Percentiles rank a stretch among this genome's conserved stretches.
These are phyloP conservation scores for Silene noctiflora DNA, from an alignment of 179 eudicot species.

Conservation along the genomic window DNA sequence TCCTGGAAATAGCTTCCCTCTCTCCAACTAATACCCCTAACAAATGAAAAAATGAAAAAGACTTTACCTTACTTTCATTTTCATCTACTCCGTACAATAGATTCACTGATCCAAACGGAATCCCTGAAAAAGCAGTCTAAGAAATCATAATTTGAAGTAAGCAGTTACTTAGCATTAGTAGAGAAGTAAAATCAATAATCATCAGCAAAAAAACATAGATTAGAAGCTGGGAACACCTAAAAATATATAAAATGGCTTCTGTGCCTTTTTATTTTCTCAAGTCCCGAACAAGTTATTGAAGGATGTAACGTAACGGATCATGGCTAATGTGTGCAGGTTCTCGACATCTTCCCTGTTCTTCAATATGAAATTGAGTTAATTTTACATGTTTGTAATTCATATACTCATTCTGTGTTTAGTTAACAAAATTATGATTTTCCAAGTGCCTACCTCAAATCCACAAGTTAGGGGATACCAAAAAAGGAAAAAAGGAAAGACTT, in stretches of 20 bases:
- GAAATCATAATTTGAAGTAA: conserved; percentile 14
- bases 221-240: neutral
- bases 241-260: neutral
- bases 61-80: conserved; percentile 89
- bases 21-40: neutral
- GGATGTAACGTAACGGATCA: neutral
- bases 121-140: conserved; percentile 51
- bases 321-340: no score
- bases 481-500: no score
- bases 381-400: no score
- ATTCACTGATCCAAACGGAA: conserved; percentile 96
- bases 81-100: conserved; percentile 89
- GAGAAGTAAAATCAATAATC: neutral
- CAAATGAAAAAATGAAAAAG: conserved; percentile 26
- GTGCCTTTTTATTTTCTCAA: neutral
- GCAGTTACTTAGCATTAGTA: neutral
- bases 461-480: no score
- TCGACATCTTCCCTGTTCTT: no score
- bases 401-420: no score
- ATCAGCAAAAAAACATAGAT: neutral
- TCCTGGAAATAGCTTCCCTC: neutral
- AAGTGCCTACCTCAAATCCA: no score
- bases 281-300: neutral
- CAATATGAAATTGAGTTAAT: no score
- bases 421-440: no score